phyloP scores from a whole-genome alignment of 1,284 basidiomycete genomes.

The Boletus calvinii region DNA sequence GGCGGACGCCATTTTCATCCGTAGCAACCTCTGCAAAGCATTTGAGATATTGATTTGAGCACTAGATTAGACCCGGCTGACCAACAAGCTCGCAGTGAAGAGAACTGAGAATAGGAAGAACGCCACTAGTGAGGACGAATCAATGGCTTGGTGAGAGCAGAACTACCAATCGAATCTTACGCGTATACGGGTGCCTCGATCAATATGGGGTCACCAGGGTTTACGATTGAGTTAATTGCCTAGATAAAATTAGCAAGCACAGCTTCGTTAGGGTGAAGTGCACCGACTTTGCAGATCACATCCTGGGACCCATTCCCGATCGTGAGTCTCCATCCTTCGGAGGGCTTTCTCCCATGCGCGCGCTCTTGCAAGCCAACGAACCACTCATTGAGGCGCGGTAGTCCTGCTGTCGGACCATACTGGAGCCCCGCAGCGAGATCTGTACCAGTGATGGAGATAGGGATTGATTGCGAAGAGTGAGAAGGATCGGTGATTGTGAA shows the following conservation, averaged over 20 bases:
- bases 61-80: slow-evolving; percentile 30
- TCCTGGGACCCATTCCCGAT: slow-evolving; percentile 88
- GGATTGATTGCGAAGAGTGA: slow-evolving; percentile 43
- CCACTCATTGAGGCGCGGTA: slow-evolving; percentile 64
- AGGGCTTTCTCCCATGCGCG: slow-evolving; percentile 57
- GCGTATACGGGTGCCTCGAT: slow-evolving; percentile 89
- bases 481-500: slow-evolving; percentile 53
- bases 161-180: slow-evolving; percentile 40
- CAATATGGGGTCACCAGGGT: slow-evolving; percentile 81
- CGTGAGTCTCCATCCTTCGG: slow-evolving; percentile 72
- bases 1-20: slow-evolving; percentile 75
- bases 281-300: slow-evolving; percentile 75
- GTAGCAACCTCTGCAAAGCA: slow-evolving; percentile 67
- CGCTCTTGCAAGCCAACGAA: slow-evolving; percentile 64
- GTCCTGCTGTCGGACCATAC: slow-evolving; percentile 77
- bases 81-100: slow-evolving; percentile 66
- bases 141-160: slow-evolving; percentile 12
- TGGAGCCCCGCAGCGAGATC: slow-evolving; percentile 69
- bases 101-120: slow-evolving; percentile 60
- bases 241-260: slow-evolving; percentile 28
- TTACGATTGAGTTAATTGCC: slow-evolving; percentile 61
- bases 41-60: background rate
- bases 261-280: background rate
- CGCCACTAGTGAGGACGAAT: slow-evolving; percentile 45
- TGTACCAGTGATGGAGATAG: slow-evolving; percentile 52